These are phyloP conservation scores for Aaosphaeria arxii DNA, from an alignment of 2,329 filamentous ascomycete species.

Conservation along the genomic window DNA sequence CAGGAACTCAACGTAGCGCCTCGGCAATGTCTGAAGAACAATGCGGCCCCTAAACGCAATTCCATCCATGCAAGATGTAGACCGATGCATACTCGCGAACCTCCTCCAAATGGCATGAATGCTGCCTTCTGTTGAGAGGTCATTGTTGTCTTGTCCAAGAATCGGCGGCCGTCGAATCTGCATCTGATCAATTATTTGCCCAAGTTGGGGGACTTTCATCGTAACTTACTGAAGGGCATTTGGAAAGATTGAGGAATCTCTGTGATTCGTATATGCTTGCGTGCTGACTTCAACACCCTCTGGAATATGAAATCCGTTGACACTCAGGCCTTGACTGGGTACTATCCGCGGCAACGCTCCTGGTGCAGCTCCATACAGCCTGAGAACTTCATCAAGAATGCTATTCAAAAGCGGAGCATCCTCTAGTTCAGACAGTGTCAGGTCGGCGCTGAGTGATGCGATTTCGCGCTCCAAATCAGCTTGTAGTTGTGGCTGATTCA, in stretches of 20 bases:
- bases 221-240: slow-evolving; percentile 7
- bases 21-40: neutral
- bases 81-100: neutral
- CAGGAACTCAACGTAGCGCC: too few relatives aligned
- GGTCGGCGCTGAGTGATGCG: neutral
- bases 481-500: slow-evolving; percentile 3
- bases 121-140: neutral
- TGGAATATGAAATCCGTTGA: slow-evolving; percentile 10
- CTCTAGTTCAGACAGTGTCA: slow-evolving; percentile 4
- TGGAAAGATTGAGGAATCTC: slow-evolving; percentile 5
- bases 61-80: neutral
- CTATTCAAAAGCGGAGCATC: slow-evolving; percentile 25
- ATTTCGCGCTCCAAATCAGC: slow-evolving; percentile 9
- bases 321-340: slow-evolving; percentile 4
- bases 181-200: neutral
- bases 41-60: neutral
- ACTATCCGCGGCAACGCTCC: slow-evolving; percentile 5
- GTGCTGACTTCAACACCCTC: slow-evolving; percentile 6
- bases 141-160: neutral
- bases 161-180: neutral
- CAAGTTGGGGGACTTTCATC: neutral
- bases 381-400: slow-evolving; percentile 34
- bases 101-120: neutral
- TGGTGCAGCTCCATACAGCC: slow-evolving; percentile 36
- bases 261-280: slow-evolving; percentile 12